phyloP scores from a whole-genome alignment of 768 basidiomycete genomes.

The Sarcodon sp. region DNA sequence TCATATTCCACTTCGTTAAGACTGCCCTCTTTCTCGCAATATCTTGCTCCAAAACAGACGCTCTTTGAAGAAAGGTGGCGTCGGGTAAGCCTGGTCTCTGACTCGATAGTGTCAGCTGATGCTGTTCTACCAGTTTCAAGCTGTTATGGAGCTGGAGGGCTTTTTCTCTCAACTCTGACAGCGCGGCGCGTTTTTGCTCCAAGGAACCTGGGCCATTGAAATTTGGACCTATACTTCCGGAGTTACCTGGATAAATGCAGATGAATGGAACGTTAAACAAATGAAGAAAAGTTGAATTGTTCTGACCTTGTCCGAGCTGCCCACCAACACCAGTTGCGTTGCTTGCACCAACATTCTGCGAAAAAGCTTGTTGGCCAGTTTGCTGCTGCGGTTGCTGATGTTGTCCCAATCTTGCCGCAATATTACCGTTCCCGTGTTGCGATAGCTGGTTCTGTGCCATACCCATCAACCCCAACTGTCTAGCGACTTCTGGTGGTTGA shows the following conservation, averaged over 20 bases:
- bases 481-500: conserved; percentile 1
- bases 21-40: background rate
- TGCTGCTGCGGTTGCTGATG: background rate
- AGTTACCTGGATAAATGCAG: background rate
- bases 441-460: conserved; percentile 12
- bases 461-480: conserved; percentile 14
- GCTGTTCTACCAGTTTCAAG: background rate
- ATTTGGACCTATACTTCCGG: background rate
- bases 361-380: background rate
- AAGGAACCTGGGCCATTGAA: background rate
- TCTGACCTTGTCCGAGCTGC: background rate
- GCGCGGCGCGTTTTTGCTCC: background rate
- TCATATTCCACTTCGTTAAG: background rate
- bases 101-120: background rate
- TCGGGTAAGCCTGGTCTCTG: background rate
- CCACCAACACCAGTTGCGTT: background rate
- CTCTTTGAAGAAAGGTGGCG: background rate
- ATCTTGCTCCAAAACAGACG: background rate
- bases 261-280: background rate
- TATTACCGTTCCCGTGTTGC: conserved; percentile 3
- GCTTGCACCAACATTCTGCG: background rate
- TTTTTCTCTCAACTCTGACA: background rate
- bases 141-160: background rate
- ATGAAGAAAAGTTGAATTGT: background rate
- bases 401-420: background rate